phyloP scores from a whole-genome alignment of 2,329 filamentous ascomycete species.

The Sarocladium brachiariae region DNA sequence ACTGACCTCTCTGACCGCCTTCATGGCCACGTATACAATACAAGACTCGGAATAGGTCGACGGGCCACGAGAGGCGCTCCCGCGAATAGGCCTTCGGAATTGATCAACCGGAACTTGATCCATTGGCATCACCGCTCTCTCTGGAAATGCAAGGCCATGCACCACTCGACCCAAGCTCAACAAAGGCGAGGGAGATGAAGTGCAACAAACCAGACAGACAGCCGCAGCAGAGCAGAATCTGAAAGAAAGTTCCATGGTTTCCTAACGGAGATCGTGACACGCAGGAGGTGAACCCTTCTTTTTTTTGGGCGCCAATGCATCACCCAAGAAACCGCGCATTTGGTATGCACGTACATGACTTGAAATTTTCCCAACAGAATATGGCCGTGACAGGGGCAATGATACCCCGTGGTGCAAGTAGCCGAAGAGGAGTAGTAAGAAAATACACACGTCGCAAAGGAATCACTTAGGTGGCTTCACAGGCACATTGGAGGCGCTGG shows the following conservation, averaged over 20 bases:
- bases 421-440: too few relatives aligned
- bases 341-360: background rate
- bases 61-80: too few relatives aligned
- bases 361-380: too few relatives aligned
- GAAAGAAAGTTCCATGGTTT: conserved; percentile 2
- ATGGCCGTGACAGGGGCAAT: too few relatives aligned
- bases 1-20: too few relatives aligned
- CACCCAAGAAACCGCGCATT: conserved; percentile 3
- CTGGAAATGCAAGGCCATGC: background rate
- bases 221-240: background rate
- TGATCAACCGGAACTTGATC: background rate
- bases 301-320: conserved; percentile 6
- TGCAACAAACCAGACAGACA: too few relatives aligned
- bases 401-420: background rate
- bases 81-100: background rate
- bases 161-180: background rate
- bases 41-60: background rate
- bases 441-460: too few relatives aligned
- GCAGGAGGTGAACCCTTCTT: background rate
- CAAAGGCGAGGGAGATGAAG: too few relatives aligned
- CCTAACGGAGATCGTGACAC: background rate
- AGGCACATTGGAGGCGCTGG: too few relatives aligned
- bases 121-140: background rate
- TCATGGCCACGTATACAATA: background rate
- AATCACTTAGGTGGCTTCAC: too few relatives aligned